These are phyloP conservation scores for Sistotremastrum niveocremeum DNA, from an alignment of 768 basidiomycete genomes.

Conservation along the genomic window DNA sequence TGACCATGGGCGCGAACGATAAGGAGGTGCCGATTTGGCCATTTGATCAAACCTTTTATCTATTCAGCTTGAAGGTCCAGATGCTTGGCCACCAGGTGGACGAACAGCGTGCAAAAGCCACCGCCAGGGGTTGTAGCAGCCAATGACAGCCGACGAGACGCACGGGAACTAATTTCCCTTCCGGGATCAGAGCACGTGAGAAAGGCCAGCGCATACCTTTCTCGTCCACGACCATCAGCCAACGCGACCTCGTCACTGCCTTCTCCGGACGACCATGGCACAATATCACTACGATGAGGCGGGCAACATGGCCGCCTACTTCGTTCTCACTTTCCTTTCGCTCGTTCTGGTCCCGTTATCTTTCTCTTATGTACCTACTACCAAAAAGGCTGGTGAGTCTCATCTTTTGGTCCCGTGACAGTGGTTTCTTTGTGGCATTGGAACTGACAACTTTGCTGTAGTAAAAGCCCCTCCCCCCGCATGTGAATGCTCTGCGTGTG, in stretches of 20 bases:
- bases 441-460: slow-evolving; percentile 11
- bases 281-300: slow-evolving; percentile 79
- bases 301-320: slow-evolving; percentile 81
- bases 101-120: background rate
- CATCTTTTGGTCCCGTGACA: slow-evolving; percentile 5
- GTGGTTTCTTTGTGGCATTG: background rate
- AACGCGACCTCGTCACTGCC: background rate
- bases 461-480: slow-evolving; percentile 26
- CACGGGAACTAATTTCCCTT: background rate
- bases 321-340: slow-evolving; percentile 79
- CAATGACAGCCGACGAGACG: background rate
- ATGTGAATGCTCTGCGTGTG: slow-evolving; percentile 52
- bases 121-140: background rate
- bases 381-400: too few relatives aligned
- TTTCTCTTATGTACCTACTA: slow-evolving; percentile 5
- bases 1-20: too few relatives aligned
- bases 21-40: too few relatives aligned
- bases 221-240: background rate
- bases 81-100: background rate
- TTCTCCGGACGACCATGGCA: slow-evolving; percentile 33
- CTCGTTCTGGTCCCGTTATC: slow-evolving; percentile 74
- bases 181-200: background rate
- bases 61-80: background rate
- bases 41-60: too few relatives aligned
- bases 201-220: background rate